Evolutionary conservation across 2,329 filamentous ascomycete genomes (phyloP).

Genomic region (Esteya vermicola): DNA sequence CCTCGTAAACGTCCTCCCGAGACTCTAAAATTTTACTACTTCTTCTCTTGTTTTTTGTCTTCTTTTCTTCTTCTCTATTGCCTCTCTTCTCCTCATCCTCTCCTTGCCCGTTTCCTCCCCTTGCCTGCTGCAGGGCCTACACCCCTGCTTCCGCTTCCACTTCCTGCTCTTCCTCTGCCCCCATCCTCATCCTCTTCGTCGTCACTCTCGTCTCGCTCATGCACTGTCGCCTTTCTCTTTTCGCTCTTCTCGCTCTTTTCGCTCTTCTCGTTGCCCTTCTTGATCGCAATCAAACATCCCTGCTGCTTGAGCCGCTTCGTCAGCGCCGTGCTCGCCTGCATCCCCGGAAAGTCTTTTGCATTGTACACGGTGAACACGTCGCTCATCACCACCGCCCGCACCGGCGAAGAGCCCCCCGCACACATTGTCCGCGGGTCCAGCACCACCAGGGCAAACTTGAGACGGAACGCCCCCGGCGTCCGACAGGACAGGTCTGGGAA

Average conservation of each 20-base stretch:
- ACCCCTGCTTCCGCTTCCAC: neutral
- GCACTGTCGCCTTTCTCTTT: constrained; percentile 30
- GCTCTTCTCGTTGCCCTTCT: constrained; percentile 65
- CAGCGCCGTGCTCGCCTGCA: constrained; percentile 61
- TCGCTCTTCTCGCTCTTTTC: constrained; percentile 23
- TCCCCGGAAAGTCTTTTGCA: constrained; percentile 75
- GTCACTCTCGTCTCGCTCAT: constrained; percentile 10
- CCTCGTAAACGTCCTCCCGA: too few relatives aligned
- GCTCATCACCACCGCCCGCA: constrained; percentile 41
- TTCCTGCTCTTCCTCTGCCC: neutral
- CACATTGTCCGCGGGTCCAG: constrained; percentile 48
- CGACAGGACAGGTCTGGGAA: constrained; percentile 73
- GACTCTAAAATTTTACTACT: too few relatives aligned
- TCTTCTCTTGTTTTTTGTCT: too few relatives aligned
- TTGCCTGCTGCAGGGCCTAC: neutral
- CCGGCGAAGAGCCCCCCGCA: constrained; percentile 35
- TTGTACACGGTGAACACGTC: constrained; percentile 69
- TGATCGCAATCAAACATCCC: constrained; percentile 72
- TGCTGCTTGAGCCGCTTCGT: constrained; percentile 65
- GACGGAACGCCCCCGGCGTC: constrained; percentile 59
- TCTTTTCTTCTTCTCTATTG: too few relatives aligned
- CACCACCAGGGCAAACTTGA: constrained; percentile 61
- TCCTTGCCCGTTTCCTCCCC: neutral
- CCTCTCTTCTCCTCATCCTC: neutral
- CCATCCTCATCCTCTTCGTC: neutral